These are phyloP conservation scores for Musa schizocarpa DNA, from an alignment of 176 grass and related monocot genomes.

Conservation along the genomic window DNA sequence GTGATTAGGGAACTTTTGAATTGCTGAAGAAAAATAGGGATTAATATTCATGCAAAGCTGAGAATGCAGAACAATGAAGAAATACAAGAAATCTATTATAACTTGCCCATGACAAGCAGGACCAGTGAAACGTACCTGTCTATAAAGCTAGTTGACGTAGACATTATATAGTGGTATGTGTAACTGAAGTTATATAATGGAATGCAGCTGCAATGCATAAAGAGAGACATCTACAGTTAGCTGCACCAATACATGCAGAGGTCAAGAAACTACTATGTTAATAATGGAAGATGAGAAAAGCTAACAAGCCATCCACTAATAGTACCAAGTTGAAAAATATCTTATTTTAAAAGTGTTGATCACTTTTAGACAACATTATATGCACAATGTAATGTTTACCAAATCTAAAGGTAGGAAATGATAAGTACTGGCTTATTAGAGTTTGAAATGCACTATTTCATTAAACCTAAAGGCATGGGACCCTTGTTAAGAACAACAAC, in stretches of 20 bases:
- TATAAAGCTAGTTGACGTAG: constrained; percentile 77
- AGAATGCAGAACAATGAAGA: background rate
- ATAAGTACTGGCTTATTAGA: background rate
- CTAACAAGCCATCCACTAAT: too few relatives aligned
- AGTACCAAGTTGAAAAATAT: too few relatives aligned
- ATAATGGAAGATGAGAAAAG: too few relatives aligned
- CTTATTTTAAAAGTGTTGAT: too few relatives aligned
- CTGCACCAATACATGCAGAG: constrained; percentile 29
- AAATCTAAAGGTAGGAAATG: background rate
- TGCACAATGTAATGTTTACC: too few relatives aligned
- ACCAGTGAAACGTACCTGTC: constrained; percentile 63
- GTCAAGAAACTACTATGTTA: constrained; percentile 4
- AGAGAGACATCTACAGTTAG: constrained; percentile 48
- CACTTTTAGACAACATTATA: too few relatives aligned
- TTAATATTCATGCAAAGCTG: background rate
- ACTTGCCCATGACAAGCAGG: background rate
- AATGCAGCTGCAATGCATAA: constrained; percentile 56
- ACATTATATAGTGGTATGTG: constrained; percentile 96
- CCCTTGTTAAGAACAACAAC: too few relatives aligned
- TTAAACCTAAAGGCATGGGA: background rate
- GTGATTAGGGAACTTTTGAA: background rate
- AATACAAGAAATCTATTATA: background rate
- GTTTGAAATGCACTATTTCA: background rate
- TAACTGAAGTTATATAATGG: constrained; percentile 97
- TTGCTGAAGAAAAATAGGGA: background rate